These are phyloP conservation scores for Populus deltoides DNA, from an alignment of 345 rosid species.

Conservation along the genomic window DNA sequence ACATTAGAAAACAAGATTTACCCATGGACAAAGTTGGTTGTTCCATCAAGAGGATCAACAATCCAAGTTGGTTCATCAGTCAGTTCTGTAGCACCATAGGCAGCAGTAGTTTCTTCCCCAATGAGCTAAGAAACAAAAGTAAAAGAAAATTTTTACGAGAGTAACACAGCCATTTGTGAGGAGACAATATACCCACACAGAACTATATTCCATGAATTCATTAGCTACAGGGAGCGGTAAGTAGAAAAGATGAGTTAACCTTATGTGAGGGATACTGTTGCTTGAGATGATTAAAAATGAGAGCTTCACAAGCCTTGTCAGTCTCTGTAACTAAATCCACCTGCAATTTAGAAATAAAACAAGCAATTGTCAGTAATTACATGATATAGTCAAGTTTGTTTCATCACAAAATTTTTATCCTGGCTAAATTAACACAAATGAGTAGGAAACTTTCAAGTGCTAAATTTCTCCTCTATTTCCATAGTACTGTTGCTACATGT, in stretches of 20 bases:
- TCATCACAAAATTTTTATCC: not conserved
- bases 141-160: not conserved
- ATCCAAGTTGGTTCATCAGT: constrained; percentile 98
- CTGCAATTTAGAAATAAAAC: constrained; percentile 33
- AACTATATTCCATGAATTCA: not conserved
- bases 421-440: not conserved
- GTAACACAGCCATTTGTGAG: not conserved
- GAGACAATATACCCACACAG: not conserved
- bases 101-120: constrained; percentile 97
- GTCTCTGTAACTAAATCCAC: constrained; percentile 97
- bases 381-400: not conserved
- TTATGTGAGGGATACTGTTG: constrained; percentile 62
- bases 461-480: not conserved
- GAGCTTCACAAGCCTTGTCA: constrained; percentile 93
- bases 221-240: not conserved
- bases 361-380: not conserved
- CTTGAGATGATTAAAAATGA: constrained; percentile 76
- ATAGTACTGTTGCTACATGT: not conserved
- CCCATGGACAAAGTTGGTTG: constrained; percentile 98
- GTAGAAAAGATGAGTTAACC: constrained; percentile 33
- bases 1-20: constrained; percentile 20
- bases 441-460: not conserved
- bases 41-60: constrained; percentile 99
- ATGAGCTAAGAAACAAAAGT: constrained; percentile 54
- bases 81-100: constrained; percentile 63